Evolutionary conservation across 129 eudicot genomes (phyloP).

Genomic region (Lonicera japonica): DNA sequence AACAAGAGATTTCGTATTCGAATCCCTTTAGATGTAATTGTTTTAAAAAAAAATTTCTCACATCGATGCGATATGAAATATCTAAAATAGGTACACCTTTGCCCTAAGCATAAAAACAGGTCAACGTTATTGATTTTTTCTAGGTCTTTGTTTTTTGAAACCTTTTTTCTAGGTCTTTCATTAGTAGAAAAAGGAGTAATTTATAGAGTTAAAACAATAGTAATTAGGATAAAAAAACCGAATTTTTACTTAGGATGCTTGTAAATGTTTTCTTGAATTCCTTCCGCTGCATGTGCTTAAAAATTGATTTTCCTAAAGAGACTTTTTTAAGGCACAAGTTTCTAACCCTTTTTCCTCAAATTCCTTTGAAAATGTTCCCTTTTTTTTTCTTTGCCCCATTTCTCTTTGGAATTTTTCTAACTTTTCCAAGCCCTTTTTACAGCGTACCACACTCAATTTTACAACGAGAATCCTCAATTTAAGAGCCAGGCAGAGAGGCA

Average conservation of each 20-base stretch:
- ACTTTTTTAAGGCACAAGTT: constrained; percentile 38
- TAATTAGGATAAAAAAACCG: neutral
- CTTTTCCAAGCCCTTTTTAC: constrained; percentile 15
- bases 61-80: too few species aligned
- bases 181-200: neutral
- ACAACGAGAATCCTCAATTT: constrained; percentile 18
- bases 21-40: too few species aligned
- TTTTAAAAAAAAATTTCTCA: too few species aligned
- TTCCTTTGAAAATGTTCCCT: constrained; percentile 7
- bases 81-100: too few species aligned
- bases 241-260: constrained; percentile 25
- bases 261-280: constrained; percentile 8
- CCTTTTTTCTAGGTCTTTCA: neutral
- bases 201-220: neutral
- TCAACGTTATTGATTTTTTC: too few species aligned
- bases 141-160: too few species aligned
- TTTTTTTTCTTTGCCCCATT: constrained; percentile 4
- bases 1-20: too few species aligned
- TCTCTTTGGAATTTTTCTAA: constrained; percentile 13
- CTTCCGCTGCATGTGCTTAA: neutral
- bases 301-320: constrained; percentile 13
- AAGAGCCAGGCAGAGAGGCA: constrained; percentile 13
- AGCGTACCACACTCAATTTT: constrained; percentile 10
- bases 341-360: constrained; percentile 40
- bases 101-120: too few species aligned